These are phyloP conservation scores for Fusarium paranaense DNA, from an alignment of 2,329 filamentous ascomycete genomes.

Conservation along the genomic window DNA sequence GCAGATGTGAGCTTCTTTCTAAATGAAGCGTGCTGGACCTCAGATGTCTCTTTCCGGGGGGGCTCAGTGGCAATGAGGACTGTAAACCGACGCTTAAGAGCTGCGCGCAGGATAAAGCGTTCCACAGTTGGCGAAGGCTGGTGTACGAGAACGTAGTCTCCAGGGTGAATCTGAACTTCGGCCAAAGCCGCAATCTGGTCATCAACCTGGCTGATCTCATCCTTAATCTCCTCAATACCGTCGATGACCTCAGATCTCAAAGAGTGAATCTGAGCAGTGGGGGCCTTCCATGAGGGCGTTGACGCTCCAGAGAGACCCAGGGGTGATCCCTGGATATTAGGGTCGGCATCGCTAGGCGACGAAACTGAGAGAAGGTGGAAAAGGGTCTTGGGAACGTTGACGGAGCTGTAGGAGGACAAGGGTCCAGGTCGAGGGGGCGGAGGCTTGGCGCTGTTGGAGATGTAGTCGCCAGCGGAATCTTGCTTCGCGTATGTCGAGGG, in stretches of 20 bases:
- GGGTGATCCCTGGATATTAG: conserved; percentile 57
- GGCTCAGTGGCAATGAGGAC: conserved; percentile 82
- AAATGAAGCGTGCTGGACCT: conserved; percentile 65
- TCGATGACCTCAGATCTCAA: conserved; percentile 92
- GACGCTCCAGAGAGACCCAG: conserved; percentile 61
- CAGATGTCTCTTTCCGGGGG: conserved; percentile 51
- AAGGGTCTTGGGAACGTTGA: conserved; percentile 79
- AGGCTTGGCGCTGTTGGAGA: conserved; percentile 44
- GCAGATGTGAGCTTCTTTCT: conserved; percentile 81
- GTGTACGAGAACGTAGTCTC: conserved; percentile 92
- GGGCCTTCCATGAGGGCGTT: conserved; percentile 57
- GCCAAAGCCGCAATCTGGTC: conserved; percentile 91
- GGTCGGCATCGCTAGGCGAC: conserved; percentile 58
- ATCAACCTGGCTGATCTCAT: conserved; percentile 92
- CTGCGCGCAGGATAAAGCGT: conserved; percentile 88
- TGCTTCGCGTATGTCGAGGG: conserved; percentile 50
- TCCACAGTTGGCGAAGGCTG: conserved; percentile 89
- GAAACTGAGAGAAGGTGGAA: conserved; percentile 88
- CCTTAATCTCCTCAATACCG: conserved; percentile 94
- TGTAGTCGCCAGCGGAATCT: conserved; percentile 47
- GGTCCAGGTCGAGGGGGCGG: conserved; percentile 68
- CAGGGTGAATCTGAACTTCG: conserved; percentile 91
- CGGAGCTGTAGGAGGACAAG: conserved; percentile 71
- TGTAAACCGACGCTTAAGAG: conserved; percentile 90
- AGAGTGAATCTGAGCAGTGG: conserved; percentile 68